Evolutionary conservation across 2,329 filamentous ascomycete species (phyloP), one percentile per base, ranked within the genome.

Genomic region (Delphinella strobiligena): DNA sequence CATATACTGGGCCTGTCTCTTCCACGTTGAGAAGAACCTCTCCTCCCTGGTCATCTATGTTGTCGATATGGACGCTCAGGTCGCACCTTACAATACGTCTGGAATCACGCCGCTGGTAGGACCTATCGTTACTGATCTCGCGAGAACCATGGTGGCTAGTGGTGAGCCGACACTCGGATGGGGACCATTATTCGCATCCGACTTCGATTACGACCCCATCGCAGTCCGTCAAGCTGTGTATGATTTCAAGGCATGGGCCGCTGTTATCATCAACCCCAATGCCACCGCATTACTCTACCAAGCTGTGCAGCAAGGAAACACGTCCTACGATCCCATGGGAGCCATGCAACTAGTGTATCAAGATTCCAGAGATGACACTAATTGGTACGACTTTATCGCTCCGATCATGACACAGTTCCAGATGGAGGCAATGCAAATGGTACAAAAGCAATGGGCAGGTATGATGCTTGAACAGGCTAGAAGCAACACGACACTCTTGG

Each of bases 241-340:
- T 51, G 61, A 79, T 40, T 71, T 68, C 47, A 59, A 75, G 19
- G 66, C 67, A 8, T 80, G 71, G 64, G 75, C 71, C 0, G 76
- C 77, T 0, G 66, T 81, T 34, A 66, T 80, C 40, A 62, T 81
- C 47, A 75, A 78, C 44, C 54, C 74, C 1, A 79, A 80, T 47
- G 75, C 78, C 0, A 43, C 41, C 7, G 58, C 66, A 0, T 59
- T 78, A 15, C 62, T 81, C 1, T 69, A 69, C 38, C 57, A 65
- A 14, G 75, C 77, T 0, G 60, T 79, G 0, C 54, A 58, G 2
- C 67, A 55, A 0, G 72, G 70, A 1, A 78, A 81, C 49, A 49
- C 64, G 2, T 69, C 66, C 4, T 81, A 80, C 50, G 72, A 78
- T 36, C 77, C 76, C 0, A 58, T 66, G 3, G 74, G 74, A 4